Evolutionary conservation across 2,329 filamentous ascomycete genomes (phyloP).

Genomic region (Triangularia verruculosa): DNA sequence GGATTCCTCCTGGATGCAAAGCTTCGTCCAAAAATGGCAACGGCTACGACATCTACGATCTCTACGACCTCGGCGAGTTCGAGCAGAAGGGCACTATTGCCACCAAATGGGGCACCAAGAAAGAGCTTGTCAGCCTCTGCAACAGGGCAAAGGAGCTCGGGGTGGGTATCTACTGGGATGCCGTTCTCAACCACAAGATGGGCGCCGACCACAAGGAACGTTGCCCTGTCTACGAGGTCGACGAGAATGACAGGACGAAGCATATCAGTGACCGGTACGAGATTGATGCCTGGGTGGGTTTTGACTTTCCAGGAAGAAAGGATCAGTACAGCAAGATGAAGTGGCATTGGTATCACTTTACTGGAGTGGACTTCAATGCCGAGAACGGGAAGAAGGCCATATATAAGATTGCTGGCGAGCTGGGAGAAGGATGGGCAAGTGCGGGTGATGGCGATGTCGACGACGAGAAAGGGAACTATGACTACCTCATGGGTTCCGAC

Average conservation of each 20-base stretch:
- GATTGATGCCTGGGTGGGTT: slow-evolving; percentile 69
- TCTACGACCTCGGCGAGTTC: slow-evolving; percentile 70
- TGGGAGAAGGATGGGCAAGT: slow-evolving; percentile 61
- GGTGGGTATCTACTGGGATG: slow-evolving; percentile 67
- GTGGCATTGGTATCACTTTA: slow-evolving; percentile 70
- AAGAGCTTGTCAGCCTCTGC: slow-evolving; percentile 56
- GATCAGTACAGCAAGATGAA: slow-evolving; percentile 61
- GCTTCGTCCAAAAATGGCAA: slow-evolving; percentile 61
- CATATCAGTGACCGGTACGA: slow-evolving; percentile 56
- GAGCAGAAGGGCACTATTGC: slow-evolving; percentile 63
- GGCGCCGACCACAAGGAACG: slow-evolving; percentile 65
- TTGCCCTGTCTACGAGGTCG: slow-evolving; percentile 62
- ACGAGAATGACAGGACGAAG: slow-evolving; percentile 57
- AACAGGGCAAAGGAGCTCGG: slow-evolving; percentile 52
- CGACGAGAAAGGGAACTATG: slow-evolving; percentile 62
- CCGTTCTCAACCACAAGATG: slow-evolving; percentile 73
- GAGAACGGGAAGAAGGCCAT: slow-evolving; percentile 58
- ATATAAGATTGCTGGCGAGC: slow-evolving; percentile 61
- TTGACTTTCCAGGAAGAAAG: slow-evolving; percentile 62
- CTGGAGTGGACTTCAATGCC: slow-evolving; percentile 66
- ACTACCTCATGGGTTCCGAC: slow-evolving; percentile 71
- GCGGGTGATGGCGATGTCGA: slow-evolving; percentile 51
- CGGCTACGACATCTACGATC: slow-evolving; percentile 68
- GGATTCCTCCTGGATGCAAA: slow-evolving; percentile 71
- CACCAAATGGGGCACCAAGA: slow-evolving; percentile 69